phyloP scores from a whole-genome alignment of 345 rosid genomes.

The Adansonia digitata region DNA sequence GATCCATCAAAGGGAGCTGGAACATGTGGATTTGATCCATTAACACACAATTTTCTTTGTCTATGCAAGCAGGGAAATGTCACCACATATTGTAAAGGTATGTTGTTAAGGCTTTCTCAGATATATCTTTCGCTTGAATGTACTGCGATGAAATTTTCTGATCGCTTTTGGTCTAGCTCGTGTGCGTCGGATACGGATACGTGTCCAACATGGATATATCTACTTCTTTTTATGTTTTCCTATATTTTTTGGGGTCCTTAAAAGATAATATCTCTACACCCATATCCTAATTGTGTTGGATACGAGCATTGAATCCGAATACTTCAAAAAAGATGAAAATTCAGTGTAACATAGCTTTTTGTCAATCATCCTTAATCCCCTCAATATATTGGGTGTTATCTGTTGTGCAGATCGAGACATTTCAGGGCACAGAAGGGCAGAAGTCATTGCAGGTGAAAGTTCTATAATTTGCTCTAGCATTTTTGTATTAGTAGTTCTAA shows the following conservation, averaged over 20 bases:
- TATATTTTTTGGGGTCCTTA: too few relatives aligned
- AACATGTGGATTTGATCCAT: constrained; percentile 62
- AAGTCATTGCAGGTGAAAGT: constrained; percentile 50
- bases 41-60: constrained; percentile 58
- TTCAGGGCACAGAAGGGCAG: constrained; percentile 35
- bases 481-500: not conserved
- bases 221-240: too few relatives aligned
- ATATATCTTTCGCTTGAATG: not conserved
- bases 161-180: too few relatives aligned
- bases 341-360: too few relatives aligned
- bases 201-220: too few relatives aligned
- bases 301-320: too few relatives aligned
- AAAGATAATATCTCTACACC: too few relatives aligned
- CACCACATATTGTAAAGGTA: constrained; percentile 72
- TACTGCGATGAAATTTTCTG: not conserved
- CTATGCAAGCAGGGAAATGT: constrained; percentile 56
- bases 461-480: not conserved
- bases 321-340: too few relatives aligned
- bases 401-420: constrained; percentile 36
- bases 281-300: too few relatives aligned
- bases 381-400: not conserved
- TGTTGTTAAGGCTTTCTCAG: not conserved
- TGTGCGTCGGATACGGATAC: too few relatives aligned
- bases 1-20: constrained; percentile 67
- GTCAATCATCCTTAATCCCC: not conserved